Conservation (phyloP, 2,329 filamentous ascomycete species). For the Aureobasidium sp. region DNA sequence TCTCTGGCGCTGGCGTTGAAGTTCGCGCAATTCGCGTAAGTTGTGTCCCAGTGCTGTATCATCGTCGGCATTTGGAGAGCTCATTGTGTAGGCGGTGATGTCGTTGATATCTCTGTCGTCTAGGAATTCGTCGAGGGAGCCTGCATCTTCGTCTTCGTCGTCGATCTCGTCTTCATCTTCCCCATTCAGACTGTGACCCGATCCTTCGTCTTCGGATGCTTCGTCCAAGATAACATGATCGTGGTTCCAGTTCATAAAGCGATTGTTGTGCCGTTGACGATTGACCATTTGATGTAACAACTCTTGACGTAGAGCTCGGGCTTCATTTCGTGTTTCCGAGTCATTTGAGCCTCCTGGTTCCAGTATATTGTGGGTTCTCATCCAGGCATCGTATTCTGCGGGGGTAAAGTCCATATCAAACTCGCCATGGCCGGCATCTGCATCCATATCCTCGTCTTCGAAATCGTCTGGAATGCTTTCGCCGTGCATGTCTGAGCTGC, state of each 20-base stretch:
- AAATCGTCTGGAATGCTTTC: constrained; percentile 26
- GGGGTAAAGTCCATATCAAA: not conserved
- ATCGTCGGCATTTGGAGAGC: too few species aligned
- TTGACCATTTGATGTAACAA: too few species aligned
- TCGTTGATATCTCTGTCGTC: constrained; percentile 17
- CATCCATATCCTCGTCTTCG: constrained; percentile 32
- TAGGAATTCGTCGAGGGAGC: constrained; percentile 14
- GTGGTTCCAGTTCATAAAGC: too few species aligned
- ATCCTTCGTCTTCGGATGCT: not conserved
- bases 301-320: too few species aligned
- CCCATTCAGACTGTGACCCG: not conserved
- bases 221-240: not conserved
- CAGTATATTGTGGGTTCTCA: not conserved
- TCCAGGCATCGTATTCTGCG: not conserved
- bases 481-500: constrained; percentile 18
- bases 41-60: too few species aligned
- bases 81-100: not conserved
- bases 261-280: too few species aligned
- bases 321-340: too few species aligned
- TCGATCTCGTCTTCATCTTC: constrained; percentile 15
- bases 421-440: not conserved
- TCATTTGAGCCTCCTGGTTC: too few species aligned
- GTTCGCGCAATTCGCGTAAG: too few species aligned
- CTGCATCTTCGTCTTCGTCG: constrained; percentile 13
- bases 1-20: not conserved